Evolutionary conservation across 2,329 filamentous ascomycete species (phyloP), one percentile per base, ranked within the genome.

Genomic region (Fusarium austroafricanum): DNA sequence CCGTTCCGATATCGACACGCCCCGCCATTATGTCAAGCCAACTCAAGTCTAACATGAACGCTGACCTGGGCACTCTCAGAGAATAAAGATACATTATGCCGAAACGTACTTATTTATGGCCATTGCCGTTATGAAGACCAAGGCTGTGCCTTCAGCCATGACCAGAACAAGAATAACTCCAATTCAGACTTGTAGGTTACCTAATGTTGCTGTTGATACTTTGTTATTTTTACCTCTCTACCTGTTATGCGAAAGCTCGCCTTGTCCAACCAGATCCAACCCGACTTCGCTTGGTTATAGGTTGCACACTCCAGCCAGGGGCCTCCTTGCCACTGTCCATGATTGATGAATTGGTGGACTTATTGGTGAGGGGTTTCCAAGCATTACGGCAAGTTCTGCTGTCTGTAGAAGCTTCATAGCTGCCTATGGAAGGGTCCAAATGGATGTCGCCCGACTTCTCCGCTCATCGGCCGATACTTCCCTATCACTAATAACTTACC

Each of bases 81-180:
- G 81, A 92, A 92, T 78, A 96, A 95, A 81, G 94, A 96, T 77
- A 97, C 93, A 9, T 86, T 95, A 58, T 97, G 94, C 81, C 91
- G 94, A 76, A 97, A 97, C 80, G 91, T 97, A 65, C 87, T 94
- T 65, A 97, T 97, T 74, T 97, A 97, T 79, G 94, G 94, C 56
- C 92, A 95, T 80, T 97, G 94, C 79, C 91, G 93, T 68, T 97
- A 94, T 80, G 92, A 96, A 82, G 93, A 96, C 76, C 90, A 92
- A 81, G 93, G 92, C 81, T 97, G 94, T 81, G 89, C 91, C 70
- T 97, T 96, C 81, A 96, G 94, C 76, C 94, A 97, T 80, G 92
- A 96, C 71, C 87, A 89, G 61, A 85, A 88, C 71, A 93, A 90
- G 79, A 81, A 76, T 21, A 73, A 71, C 58, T 73, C 70, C 40